Percentiles rank a stretch among this genome's conserved stretches.
phyloP scores from a whole-genome alignment of 2,329 filamentous ascomycete genomes.

The Exophiala alcalophila region DNA sequence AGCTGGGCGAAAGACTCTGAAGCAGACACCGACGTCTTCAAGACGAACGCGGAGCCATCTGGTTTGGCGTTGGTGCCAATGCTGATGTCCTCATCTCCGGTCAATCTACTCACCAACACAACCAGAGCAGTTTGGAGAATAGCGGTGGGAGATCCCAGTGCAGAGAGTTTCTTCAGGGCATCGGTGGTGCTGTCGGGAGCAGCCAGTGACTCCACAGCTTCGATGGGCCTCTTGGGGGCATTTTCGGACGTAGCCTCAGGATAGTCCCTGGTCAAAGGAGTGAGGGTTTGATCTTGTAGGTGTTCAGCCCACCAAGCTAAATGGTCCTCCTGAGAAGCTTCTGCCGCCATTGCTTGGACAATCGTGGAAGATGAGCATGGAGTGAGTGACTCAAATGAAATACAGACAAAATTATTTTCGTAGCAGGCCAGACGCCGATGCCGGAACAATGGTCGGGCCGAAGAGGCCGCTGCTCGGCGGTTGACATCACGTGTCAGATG shows the following conservation, averaged over 20 bases:
- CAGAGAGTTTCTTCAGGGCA: constrained; percentile 40
- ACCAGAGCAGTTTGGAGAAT: constrained; percentile 46
- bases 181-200: constrained; percentile 38
- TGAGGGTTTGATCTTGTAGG: constrained; percentile 43
- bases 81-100: constrained; percentile 50
- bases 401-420: constrained; percentile 6
- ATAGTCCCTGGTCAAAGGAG: constrained; percentile 45
- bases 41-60: constrained; percentile 46
- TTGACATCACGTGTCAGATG: no score
- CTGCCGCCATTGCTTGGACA: constrained; percentile 16
- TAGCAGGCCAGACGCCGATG: background rate
- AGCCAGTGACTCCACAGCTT: constrained; percentile 43
- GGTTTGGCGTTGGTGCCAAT: constrained; percentile 44
- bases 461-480: no score
- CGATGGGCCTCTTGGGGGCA: constrained; percentile 38
- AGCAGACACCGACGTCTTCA: constrained; percentile 42
- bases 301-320: constrained; percentile 43
- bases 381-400: constrained; percentile 4
- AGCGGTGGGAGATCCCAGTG: constrained; percentile 38
- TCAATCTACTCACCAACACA: constrained; percentile 45
- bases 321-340: constrained; percentile 24
- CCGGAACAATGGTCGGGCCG: background rate
- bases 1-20: constrained; percentile 43
- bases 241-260: constrained; percentile 38
- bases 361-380: background rate